These are phyloP conservation scores for Exophiala phaeomuriformis DNA, from an alignment of 2,329 filamentous ascomycete genomes.

Conservation along the genomic window DNA sequence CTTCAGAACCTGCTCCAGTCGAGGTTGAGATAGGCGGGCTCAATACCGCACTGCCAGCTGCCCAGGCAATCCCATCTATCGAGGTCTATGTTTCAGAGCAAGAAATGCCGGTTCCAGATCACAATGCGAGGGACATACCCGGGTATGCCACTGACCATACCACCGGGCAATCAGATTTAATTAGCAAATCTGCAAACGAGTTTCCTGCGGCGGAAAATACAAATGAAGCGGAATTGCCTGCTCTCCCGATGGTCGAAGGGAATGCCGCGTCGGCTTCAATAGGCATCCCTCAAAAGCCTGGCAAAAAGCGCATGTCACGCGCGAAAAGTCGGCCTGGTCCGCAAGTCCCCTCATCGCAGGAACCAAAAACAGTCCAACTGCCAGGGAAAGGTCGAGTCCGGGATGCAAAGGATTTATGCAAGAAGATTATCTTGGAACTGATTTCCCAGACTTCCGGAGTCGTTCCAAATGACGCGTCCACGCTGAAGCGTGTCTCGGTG, in stretches of 20 bases:
- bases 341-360: background rate
- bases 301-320: background rate
- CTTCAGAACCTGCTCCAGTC: too few species aligned
- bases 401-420: conserved; percentile 20
- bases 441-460: conserved; percentile 48
- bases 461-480: conserved; percentile 46
- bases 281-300: background rate
- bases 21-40: too few species aligned
- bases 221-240: too few species aligned
- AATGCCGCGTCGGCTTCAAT: background rate
- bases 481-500: conserved; percentile 25
- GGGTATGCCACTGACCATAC: too few species aligned
- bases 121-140: too few species aligned
- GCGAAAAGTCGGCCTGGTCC: background rate
- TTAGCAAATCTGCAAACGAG: too few species aligned
- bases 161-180: too few species aligned
- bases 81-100: too few species aligned
- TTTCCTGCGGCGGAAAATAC: background rate
- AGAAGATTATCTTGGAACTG: conserved; percentile 49
- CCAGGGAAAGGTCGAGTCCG: background rate
- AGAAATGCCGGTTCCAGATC: too few species aligned
- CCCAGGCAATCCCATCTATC: too few species aligned
- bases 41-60: too few species aligned
- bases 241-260: background rate
- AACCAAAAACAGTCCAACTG: background rate